Conservation (phyloP, 2,329 filamentous ascomycete genomes). For the Paecilomyces fulvus region DNA sequence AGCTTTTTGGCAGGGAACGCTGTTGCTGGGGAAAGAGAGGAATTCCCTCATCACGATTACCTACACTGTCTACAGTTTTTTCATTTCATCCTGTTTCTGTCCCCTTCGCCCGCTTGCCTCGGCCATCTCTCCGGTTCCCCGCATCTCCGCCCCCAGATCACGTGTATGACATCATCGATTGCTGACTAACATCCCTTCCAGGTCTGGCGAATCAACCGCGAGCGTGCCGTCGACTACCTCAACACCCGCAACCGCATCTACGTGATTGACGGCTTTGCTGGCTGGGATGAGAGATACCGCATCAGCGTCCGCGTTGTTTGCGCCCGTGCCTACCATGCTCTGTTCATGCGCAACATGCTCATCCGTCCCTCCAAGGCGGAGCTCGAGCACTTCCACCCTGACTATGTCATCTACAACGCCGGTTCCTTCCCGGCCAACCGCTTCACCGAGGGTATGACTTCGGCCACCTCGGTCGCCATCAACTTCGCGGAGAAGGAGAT, state of each 20-base stretch:
- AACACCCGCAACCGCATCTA: slow-evolving; percentile 99
- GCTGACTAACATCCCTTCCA: slow-evolving; percentile 35
- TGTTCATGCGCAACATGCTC: slow-evolving; percentile 99
- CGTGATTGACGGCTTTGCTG: slow-evolving; percentile 92
- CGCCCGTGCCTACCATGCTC: slow-evolving; percentile 96
- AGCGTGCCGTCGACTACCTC: slow-evolving; percentile 97
- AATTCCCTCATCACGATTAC: neutral
- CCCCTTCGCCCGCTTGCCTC: neutral
- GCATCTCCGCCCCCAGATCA: slow-evolving; percentile 10
- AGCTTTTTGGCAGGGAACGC: neutral
- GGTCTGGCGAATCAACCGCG: slow-evolving; percentile 99
- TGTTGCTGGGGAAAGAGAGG: neutral
- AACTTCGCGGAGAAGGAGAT: slow-evolving; percentile 99
- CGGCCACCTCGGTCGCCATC: slow-evolving; percentile 92
- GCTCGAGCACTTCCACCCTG: slow-evolving; percentile 94
- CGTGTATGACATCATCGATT: slow-evolving; percentile 23
- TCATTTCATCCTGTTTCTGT: slow-evolving; percentile 1
- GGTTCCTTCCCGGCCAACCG: slow-evolving; percentile 97
- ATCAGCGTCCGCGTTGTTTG: slow-evolving; percentile 97
- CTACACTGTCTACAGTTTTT: slow-evolving; percentile 4
- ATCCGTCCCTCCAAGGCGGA: slow-evolving; percentile 87
- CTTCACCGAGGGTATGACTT: slow-evolving; percentile 98
- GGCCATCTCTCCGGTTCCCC: slow-evolving; percentile 8
- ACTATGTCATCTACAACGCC: slow-evolving; percentile 99
- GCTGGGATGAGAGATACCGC: slow-evolving; percentile 97